These are phyloP conservation scores for Orychophragmus violaceus DNA, from an alignment of 345 rosid species.

Conservation along the genomic window DNA sequence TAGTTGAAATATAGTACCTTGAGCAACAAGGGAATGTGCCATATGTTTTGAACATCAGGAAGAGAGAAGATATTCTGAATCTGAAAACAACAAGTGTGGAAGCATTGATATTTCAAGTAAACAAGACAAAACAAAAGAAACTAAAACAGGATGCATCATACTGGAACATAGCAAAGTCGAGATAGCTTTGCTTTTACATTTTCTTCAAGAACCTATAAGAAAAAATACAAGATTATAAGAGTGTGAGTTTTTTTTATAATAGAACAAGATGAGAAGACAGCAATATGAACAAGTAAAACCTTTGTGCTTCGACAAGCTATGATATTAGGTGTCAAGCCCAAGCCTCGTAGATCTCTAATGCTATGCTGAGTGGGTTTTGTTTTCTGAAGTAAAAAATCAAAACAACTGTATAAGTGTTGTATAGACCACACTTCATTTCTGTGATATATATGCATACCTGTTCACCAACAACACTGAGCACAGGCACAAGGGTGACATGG, in stretches of 20 bases:
- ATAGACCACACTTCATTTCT: slow-evolving; percentile 17
- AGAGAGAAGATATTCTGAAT: slow-evolving; percentile 64
- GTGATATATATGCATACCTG: slow-evolving; percentile 43
- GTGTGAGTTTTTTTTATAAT: slow-evolving; percentile 1
- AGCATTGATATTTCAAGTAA: slow-evolving; percentile 3
- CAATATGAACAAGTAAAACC: slow-evolving; percentile 37
- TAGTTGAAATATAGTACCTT: slow-evolving; percentile 38
- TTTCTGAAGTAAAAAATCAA: slow-evolving; percentile 44
- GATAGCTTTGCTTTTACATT: slow-evolving; percentile 73
- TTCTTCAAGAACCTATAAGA: slow-evolving; percentile 54
- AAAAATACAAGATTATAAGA: not conserved
- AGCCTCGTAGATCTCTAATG: slow-evolving; percentile 73
- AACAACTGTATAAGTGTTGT: not conserved
- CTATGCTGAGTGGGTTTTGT: slow-evolving; percentile 99
- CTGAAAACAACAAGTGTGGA: slow-evolving; percentile 37
- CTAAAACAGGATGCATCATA: slow-evolving; percentile 14
- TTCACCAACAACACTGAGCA: slow-evolving; percentile 90
- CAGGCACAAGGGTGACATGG: slow-evolving; percentile 97
- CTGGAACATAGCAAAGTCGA: slow-evolving; percentile 87
- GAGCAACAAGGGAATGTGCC: slow-evolving; percentile 89
- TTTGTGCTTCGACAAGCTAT: slow-evolving; percentile 88
- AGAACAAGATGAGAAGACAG: not conserved
- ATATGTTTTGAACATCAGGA: slow-evolving; percentile 84
- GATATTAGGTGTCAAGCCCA: slow-evolving; percentile 75
- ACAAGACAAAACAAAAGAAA: not conserved